phyloP scores from a whole-genome alignment of 306 rosid genomes.

The Canavalia gladiata region DNA sequence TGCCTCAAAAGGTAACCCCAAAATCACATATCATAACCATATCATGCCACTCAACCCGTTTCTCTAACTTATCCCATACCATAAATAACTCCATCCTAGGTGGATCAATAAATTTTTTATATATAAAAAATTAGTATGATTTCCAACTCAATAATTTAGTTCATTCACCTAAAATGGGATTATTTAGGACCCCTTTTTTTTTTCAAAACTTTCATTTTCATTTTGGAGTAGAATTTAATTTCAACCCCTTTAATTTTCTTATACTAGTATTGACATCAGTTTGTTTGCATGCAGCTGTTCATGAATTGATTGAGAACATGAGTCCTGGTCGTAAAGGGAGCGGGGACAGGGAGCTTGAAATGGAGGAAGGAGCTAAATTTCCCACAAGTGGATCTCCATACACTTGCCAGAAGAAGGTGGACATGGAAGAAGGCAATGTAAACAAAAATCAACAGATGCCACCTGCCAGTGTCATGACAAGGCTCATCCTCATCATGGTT shows the following conservation, averaged over 20 bases:
- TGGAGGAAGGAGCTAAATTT: conserved; percentile 65
- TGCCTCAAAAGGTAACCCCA: conserved; percentile 67
- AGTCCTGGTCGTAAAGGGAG: conserved; percentile 66
- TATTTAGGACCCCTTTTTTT: too few relatives aligned
- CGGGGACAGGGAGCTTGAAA: conserved; percentile 53
- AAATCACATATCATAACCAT: conserved; percentile 1
- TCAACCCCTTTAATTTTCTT: background rate
- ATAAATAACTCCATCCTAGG: too few relatives aligned
- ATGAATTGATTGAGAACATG: conserved; percentile 65
- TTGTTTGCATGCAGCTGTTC: conserved; percentile 53
- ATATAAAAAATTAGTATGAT: too few relatives aligned
- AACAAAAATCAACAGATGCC: conserved; percentile 82
- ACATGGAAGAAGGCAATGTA: conserved; percentile 60
- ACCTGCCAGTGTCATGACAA: conserved; percentile 87
- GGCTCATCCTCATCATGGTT: conserved; percentile 88
- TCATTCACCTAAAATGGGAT: too few relatives aligned
- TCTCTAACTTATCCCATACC: too few relatives aligned
- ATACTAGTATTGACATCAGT: background rate
- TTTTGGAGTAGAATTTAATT: background rate
- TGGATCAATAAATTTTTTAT: too few relatives aligned
- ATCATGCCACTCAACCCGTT: background rate
- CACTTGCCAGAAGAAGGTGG: conserved; percentile 61
- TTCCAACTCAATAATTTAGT: background rate
- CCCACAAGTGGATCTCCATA: conserved; percentile 69
- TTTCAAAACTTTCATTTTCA: background rate